These are phyloP conservation scores for Melaleuca alternifolia DNA, from an alignment of 345 rosid genomes.

Conservation along the genomic window DNA sequence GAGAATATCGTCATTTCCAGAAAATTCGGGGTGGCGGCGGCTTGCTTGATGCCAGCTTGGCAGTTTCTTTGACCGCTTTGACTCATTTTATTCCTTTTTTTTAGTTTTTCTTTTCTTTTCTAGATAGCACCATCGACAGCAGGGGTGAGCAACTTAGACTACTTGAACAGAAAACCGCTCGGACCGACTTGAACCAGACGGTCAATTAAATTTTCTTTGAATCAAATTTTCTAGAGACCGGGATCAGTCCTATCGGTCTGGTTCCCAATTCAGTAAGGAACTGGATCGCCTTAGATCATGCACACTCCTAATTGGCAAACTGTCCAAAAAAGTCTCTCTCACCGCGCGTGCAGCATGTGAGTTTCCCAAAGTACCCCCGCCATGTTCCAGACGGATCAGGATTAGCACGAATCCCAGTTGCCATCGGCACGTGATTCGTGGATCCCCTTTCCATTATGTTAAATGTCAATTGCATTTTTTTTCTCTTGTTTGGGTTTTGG, in stretches of 20 bases:
- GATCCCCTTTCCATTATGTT: neutral
- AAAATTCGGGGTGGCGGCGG: neutral
- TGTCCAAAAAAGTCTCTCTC: neutral
- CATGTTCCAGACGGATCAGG: neutral
- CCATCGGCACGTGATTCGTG: neutral
- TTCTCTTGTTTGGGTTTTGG: too few relatives aligned
- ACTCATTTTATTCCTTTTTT: neutral
- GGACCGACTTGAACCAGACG: too few relatives aligned
- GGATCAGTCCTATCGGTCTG: too few relatives aligned
- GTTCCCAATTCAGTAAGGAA: too few relatives aligned
- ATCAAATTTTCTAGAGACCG: too few relatives aligned
- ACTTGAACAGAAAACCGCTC: too few relatives aligned
- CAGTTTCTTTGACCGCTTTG: neutral
- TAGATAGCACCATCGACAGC: neutral
- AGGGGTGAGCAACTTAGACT: too few relatives aligned
- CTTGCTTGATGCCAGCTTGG: neutral
- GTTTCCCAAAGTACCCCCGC: neutral
- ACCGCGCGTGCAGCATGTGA: neutral
- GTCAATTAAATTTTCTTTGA: too few relatives aligned
- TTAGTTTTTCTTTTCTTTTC: neutral
- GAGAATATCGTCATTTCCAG: neutral
- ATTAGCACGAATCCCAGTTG: neutral
- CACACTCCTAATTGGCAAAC: too few relatives aligned
- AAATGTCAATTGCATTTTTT: neutral
- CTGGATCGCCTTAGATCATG: too few relatives aligned